Evolutionary conservation across 192 early-diverging fungal genomes (phyloP).

Genomic region (Mortierella claussenii): DNA sequence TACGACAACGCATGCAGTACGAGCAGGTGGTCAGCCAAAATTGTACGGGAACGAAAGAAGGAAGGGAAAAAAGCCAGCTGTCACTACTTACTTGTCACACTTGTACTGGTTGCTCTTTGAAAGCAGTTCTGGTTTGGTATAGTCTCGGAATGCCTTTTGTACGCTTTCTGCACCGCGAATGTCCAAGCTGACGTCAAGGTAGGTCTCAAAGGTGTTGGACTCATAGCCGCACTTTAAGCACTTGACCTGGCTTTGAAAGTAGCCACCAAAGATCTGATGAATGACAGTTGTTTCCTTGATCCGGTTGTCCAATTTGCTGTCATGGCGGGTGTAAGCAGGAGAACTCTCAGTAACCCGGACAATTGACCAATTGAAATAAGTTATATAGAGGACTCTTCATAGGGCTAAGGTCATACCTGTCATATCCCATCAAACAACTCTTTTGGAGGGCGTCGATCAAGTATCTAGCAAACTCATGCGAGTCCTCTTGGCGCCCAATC

Average conservation of each 20-base stretch:
- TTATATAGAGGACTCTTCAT: too few relatives aligned
- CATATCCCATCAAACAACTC: constrained; percentile 36
- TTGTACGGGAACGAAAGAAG: too few relatives aligned
- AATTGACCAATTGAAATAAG: too few relatives aligned
- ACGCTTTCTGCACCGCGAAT: constrained; percentile 72
- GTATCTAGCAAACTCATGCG: constrained; percentile 85
- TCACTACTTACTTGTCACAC: constrained; percentile 72
- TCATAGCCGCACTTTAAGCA: constrained; percentile 77
- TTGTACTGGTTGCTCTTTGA: constrained; percentile 77
- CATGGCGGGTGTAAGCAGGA: background rate
- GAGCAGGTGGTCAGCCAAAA: too few relatives aligned
- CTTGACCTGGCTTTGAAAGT: constrained; percentile 79
- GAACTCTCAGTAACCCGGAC: too few relatives aligned
- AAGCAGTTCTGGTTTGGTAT: constrained; percentile 76
- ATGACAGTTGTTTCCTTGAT: constrained; percentile 80
- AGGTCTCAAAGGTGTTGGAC: constrained; percentile 82
- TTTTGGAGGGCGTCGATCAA: constrained; percentile 41
- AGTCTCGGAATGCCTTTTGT: constrained; percentile 74
- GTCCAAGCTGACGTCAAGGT: constrained; percentile 84
- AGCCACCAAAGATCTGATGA: constrained; percentile 87
- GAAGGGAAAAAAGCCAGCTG: background rate
- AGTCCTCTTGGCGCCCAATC: constrained; percentile 87
- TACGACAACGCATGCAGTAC: background rate
- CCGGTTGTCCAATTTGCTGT: constrained; percentile 71
- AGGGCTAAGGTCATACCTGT: constrained; percentile 10